These are phyloP conservation scores for Penicillium bialowiezense DNA, from an alignment of 495 filamentous ascomycete species.

Conservation along the genomic window DNA sequence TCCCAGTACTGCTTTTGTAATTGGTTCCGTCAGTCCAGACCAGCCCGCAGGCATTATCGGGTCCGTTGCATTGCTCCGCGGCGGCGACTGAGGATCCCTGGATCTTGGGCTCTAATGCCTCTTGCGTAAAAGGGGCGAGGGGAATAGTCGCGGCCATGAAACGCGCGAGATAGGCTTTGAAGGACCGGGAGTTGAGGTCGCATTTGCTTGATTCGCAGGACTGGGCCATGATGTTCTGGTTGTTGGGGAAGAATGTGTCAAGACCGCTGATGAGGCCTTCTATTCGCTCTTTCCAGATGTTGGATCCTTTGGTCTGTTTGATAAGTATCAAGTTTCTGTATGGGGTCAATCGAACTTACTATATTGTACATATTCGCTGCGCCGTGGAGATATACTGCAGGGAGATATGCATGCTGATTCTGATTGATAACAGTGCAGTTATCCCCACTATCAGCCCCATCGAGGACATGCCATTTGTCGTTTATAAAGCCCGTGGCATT, in stretches of 20 bases:
- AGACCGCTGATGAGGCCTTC: slow-evolving; percentile 52
- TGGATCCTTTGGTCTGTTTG: slow-evolving; percentile 52
- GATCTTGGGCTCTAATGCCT: slow-evolving; percentile 58
- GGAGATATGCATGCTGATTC: slow-evolving; percentile 64
- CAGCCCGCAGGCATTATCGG: slow-evolving; percentile 59
- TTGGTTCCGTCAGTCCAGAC: slow-evolving; percentile 46
- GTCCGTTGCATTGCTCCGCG: slow-evolving; percentile 63
- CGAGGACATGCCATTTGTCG: slow-evolving; percentile 54
- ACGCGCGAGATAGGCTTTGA: slow-evolving; percentile 77
- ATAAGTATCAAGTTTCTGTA: background rate
- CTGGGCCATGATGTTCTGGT: slow-evolving; percentile 55
- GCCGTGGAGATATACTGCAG: slow-evolving; percentile 62
- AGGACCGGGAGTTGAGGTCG: slow-evolving; percentile 69
- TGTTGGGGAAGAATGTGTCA: slow-evolving; percentile 46
- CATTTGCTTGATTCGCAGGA: slow-evolving; percentile 54
- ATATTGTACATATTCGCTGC: slow-evolving; percentile 73
- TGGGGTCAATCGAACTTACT: slow-evolving; percentile 36
- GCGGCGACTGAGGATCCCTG: slow-evolving; percentile 60
- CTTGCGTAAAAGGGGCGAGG: slow-evolving; percentile 60
- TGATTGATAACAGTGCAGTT: slow-evolving; percentile 43
- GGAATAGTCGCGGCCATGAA: slow-evolving; percentile 66
- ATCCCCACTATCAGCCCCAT: slow-evolving; percentile 52
- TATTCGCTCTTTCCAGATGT: slow-evolving; percentile 55
- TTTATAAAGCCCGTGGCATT: slow-evolving; percentile 54
- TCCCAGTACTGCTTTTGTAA: slow-evolving; percentile 52